A percentile compares a stretch with the other conserved stretches of the same genome.
phyloP scores from a whole-genome alignment of 2,329 filamentous ascomycete genomes.

The Cladosporium velox region DNA sequence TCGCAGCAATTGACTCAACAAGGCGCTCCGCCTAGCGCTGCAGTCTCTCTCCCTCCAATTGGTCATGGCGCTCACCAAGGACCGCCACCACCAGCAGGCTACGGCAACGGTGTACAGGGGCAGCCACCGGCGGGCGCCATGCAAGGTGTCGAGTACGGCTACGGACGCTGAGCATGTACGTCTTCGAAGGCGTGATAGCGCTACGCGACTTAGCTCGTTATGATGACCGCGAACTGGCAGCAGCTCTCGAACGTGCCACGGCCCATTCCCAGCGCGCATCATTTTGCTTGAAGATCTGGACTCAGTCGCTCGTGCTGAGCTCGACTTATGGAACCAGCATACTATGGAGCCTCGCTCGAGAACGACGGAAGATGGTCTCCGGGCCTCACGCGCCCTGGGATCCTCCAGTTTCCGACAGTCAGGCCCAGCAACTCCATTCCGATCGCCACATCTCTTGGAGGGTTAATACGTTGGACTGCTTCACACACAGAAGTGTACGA shows the following conservation, averaged over 20 bases:
- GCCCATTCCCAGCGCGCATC: background rate
- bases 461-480: background rate
- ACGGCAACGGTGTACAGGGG: slow-evolving; percentile 37
- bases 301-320: background rate
- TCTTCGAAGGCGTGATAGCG: background rate
- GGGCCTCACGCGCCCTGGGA: background rate
- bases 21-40: slow-evolving; percentile 29
- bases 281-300: background rate
- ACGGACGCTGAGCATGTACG: slow-evolving; percentile 20
- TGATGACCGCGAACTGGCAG: background rate
- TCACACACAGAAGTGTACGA: background rate
- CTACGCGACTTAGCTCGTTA: background rate
- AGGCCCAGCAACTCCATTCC: background rate
- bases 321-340: background rate
- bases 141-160: slow-evolving; percentile 52
- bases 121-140: slow-evolving; percentile 43
- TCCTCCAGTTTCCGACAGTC: background rate
- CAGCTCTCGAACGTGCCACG: background rate
- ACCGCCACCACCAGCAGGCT: slow-evolving; percentile 27
- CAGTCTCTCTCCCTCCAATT: slow-evolving; percentile 41
- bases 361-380: background rate
- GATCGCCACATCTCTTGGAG: background rate
- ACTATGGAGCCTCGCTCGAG: background rate
- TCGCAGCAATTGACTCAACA: slow-evolving; percentile 47
- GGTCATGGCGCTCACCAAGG: slow-evolving; percentile 26